Percentiles rank a stretch among this genome's conserved stretches.
Conservation (phyloP, 75 land plant genomes). For the Cupressus sempervirens region DNA sequence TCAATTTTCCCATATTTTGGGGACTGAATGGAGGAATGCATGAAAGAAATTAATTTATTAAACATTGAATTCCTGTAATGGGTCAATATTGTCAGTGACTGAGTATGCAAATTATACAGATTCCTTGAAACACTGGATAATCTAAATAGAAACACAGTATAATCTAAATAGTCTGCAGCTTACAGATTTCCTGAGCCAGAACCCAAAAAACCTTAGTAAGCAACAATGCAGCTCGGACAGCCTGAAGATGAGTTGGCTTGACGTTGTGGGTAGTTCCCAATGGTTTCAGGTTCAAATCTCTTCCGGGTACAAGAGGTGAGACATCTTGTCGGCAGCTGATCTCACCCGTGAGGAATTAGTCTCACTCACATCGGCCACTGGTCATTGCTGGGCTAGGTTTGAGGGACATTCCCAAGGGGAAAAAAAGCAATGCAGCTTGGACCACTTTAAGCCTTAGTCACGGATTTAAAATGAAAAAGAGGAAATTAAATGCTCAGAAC, state of each 20-base stretch:
- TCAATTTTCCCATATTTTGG: neutral
- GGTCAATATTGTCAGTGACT: neutral
- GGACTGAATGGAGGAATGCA: neutral
- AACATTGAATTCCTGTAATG: neutral
- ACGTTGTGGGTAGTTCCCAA: too few species aligned
- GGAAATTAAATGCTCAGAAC: neutral
- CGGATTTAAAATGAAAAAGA: neutral
- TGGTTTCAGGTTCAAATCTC: too few species aligned
- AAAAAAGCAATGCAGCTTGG: too few species aligned
- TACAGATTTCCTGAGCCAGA: neutral
- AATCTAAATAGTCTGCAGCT: neutral
- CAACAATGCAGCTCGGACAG: neutral
- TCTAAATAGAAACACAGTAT: neutral
- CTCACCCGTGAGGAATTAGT: too few species aligned
- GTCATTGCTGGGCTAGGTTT: too few species aligned
- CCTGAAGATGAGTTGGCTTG: too few species aligned
- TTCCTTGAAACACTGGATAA: neutral
- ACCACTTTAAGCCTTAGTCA: neutral
- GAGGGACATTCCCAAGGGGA: too few species aligned
- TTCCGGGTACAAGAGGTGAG: too few species aligned
- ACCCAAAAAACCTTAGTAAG: neutral
- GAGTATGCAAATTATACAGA: neutral
- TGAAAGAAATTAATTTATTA: neutral
- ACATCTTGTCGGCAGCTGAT: too few species aligned
- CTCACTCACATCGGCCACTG: too few species aligned